Conservation (phyloP, 208 protist genomes). For the Acanthamoeba castellanii region DNA sequence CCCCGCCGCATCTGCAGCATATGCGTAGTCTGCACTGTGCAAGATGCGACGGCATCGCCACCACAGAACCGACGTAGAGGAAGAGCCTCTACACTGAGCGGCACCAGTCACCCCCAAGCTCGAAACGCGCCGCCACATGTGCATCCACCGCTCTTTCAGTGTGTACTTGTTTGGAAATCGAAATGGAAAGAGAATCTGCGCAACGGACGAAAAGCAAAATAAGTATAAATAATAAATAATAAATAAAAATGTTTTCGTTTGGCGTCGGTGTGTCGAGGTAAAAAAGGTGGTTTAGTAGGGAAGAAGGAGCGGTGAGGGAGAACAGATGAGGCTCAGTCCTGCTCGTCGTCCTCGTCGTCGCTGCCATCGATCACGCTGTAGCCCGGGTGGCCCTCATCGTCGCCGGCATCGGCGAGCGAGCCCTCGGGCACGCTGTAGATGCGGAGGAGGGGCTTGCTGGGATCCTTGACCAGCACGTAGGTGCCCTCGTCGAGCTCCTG, state of each 20-base stretch:
- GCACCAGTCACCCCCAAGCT: no score
- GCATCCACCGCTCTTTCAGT: background rate
- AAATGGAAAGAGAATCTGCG: no score
- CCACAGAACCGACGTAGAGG: background rate
- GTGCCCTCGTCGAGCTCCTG: constrained; percentile 84
- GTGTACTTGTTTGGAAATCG: no score
- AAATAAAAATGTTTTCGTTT: background rate
- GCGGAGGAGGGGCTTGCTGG: constrained; percentile 76
- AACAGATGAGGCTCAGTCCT: background rate
- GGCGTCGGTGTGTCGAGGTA: no score
- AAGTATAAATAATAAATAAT: background rate
- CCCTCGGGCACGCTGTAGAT: constrained; percentile 13
- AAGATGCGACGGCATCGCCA: background rate
- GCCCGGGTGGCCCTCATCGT: background rate
- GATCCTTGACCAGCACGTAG: constrained; percentile 88
- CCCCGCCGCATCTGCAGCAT: background rate
- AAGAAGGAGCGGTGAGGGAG: no score
- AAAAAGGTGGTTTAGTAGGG: no score
- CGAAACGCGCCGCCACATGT: background rate
- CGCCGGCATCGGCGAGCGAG: background rate
- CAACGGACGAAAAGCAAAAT: background rate
- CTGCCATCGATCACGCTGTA: background rate
- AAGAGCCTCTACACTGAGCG: background rate
- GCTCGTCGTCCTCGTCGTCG: constrained; percentile 46
- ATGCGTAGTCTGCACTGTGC: background rate